phyloP scores from a whole-genome alignment of 371 early-diverging fungal genomes.

The Rhizopus stolonifer region DNA sequence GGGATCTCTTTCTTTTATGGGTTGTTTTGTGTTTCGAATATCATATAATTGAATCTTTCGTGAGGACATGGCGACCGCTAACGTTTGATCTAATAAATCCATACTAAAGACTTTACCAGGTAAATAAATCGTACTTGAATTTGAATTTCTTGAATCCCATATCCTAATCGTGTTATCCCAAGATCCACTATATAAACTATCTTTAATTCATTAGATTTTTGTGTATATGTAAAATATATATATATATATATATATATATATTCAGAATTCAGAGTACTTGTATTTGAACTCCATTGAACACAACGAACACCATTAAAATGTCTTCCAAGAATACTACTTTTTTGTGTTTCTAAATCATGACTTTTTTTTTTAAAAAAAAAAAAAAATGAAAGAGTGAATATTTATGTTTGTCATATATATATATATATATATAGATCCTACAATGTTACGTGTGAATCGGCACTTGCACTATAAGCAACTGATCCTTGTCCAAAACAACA shows the following conservation, averaged over 20 bases:
- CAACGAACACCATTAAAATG: constrained; percentile 65
- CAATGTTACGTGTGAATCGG: constrained; percentile 64
- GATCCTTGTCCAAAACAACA: constrained; percentile 62
- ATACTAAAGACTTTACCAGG: constrained; percentile 76
- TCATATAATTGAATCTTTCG: constrained; percentile 83
- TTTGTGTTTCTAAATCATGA: constrained; percentile 53
- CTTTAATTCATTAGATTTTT: constrained; percentile 27
- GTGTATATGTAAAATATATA: background rate
- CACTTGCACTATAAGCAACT: constrained; percentile 65
- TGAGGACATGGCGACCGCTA: constrained; percentile 84
- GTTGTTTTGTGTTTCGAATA: constrained; percentile 68
- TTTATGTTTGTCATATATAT: no score
- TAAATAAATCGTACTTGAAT: constrained; percentile 36
- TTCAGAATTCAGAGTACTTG: no score
- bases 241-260: constrained; percentile 15
- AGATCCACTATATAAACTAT: constrained; percentile 73
- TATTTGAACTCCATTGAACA: constrained; percentile 60
- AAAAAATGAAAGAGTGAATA: no score
- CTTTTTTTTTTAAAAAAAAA: constrained; percentile 21
- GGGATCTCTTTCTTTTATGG: constrained; percentile 75
- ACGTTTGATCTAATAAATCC: constrained; percentile 64
- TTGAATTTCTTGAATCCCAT: constrained; percentile 71
- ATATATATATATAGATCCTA: constrained; percentile 20
- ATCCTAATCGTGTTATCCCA: constrained; percentile 87
- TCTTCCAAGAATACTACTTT: constrained; percentile 44